A percentile compares a stretch with the other conserved stretches of the same genome.
Evolutionary conservation across 129 eudicot species (phyloP).

Genomic region (Tagetes erecta): DNA sequence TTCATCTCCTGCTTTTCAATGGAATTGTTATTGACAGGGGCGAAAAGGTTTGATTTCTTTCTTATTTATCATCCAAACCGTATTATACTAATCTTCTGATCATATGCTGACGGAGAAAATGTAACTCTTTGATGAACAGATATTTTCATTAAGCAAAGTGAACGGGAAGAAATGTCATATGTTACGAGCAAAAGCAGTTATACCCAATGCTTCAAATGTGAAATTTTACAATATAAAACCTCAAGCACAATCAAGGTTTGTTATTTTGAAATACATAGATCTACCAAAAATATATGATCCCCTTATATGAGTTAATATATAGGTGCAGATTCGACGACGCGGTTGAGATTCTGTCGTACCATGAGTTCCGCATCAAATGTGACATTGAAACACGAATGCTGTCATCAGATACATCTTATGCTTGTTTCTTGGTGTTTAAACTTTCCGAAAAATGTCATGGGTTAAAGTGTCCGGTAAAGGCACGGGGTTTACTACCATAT

Average conservation of each 20-base stretch:
- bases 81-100: neutral
- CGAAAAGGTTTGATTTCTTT: conserved; percentile 25
- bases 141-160: conserved; percentile 24
- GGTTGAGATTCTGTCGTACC: conserved; percentile 21
- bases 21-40: conserved; percentile 35
- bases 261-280: neutral
- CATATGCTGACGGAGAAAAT: neutral
- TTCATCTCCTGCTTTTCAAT: neutral
- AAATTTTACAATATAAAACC: neutral
- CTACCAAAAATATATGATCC: neutral
- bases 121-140: conserved; percentile 15
- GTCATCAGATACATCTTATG: conserved; percentile 21
- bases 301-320: conserved; percentile 1
- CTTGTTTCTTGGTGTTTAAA: conserved; percentile 36
- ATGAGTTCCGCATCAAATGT: conserved; percentile 31
- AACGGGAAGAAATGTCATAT: neutral
- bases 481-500: conserved; percentile 24
- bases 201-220: conserved; percentile 12
- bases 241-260: conserved; percentile 24
- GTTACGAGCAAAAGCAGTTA: conserved; percentile 26
- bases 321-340: conserved; percentile 16
- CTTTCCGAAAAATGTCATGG: conserved; percentile 26
- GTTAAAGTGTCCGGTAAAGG: conserved; percentile 31
- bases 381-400: conserved; percentile 24
- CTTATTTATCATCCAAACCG: neutral